Percentiles rank a stretch among this genome's conserved stretches.
These are phyloP conservation scores for Chondrostereum purpureum DNA, from an alignment of 1,284 basidiomycete genomes.

Conservation along the genomic window DNA sequence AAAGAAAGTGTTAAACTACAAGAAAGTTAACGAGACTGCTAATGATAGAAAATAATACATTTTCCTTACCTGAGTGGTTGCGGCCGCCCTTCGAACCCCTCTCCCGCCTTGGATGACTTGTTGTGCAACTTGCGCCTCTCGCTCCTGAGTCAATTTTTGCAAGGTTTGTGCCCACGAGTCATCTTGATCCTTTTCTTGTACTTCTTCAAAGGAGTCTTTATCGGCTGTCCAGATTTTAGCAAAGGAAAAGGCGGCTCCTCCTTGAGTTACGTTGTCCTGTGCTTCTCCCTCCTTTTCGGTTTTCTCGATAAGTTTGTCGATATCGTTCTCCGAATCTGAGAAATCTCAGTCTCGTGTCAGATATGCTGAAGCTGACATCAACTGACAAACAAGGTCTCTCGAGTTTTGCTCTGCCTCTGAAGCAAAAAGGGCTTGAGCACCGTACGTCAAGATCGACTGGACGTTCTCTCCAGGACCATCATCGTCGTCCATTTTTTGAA, in stretches of 20 bases:
- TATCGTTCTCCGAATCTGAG: conserved; percentile 69
- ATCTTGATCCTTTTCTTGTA: conserved; percentile 52
- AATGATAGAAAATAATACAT: conserved; percentile 1
- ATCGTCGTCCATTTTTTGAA: conserved; percentile 85
- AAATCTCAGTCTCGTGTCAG: conserved; percentile 5
- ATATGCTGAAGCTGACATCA: conserved; percentile 1
- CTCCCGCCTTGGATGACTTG: conserved; percentile 54
- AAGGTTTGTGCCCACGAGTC: conserved; percentile 78
- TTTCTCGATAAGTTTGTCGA: conserved; percentile 78
- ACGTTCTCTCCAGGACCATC: conserved; percentile 69
- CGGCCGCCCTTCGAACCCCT: conserved; percentile 64
- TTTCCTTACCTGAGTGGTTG: conserved; percentile 45
- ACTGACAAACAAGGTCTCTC: conserved; percentile 68
- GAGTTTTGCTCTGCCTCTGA: conserved; percentile 44
- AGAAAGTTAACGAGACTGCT: background rate
- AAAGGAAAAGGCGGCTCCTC: conserved; percentile 63
- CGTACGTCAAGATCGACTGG: conserved; percentile 77
- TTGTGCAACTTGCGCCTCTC: conserved; percentile 34
- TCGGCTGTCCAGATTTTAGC: conserved; percentile 85
- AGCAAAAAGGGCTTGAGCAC: conserved; percentile 76
- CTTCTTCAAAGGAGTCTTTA: conserved; percentile 61
- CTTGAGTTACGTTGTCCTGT: conserved; percentile 37
- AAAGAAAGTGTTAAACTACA: conserved; percentile 18
- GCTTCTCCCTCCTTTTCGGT: conserved; percentile 69
- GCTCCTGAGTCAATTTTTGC: conserved; percentile 54